Evolutionary conservation across 352 stramenopile genomes (phyloP), one percentile per base, ranked within the genome.

Genomic region (Globisporangium apiculatum): DNA sequence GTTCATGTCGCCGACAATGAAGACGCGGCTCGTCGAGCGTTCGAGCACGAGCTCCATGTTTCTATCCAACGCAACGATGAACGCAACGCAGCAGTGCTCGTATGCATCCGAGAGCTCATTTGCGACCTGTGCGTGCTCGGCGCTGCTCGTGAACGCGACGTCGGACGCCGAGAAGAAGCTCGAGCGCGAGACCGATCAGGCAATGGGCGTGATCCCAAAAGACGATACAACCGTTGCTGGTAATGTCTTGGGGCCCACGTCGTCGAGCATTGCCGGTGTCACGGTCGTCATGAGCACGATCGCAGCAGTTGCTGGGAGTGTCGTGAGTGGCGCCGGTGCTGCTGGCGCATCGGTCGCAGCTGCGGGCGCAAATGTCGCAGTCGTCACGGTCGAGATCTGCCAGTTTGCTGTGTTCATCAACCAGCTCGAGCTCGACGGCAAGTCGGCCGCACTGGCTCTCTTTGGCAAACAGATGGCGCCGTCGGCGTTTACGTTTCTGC

Each of bases 351-450:
- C 77, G 2, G 67, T 83, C 7, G 66, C 79, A 0, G 76, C 75
- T 8, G 80, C 69, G 38, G 76, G 76, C 10, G 81, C 76, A 12
- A 86, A 78, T 41, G 77, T 86, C 47, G 83, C 76, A 17, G 76
- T 90, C 24, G 83, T 77, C 37, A 91, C 83, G 5, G 68, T 93
- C 5, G 83, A 93, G 54, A 79, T 93, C 45, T 90, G 81, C 48
- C 80, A 91, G 58, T 93, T 93, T 47, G 74, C 68, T 1, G 83
- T 93, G 45, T 72, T 90, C 12, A 71, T 91, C 51, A 89, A 89
- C 58, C 75, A 89, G 60, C 62, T 93, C 24, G 71, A 91, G 48
- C 74, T 93, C 35, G 57, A 78, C 7, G 80, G 83, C 52, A 88
- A 87, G 51, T 93, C 83, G 11, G 76, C 80, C 5, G 79, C 80